Percentiles rank a stretch among this genome's conserved stretches.
phyloP scores from a whole-genome alignment of 1,284 basidiomycete species.

The Ganoderma boninense region DNA sequence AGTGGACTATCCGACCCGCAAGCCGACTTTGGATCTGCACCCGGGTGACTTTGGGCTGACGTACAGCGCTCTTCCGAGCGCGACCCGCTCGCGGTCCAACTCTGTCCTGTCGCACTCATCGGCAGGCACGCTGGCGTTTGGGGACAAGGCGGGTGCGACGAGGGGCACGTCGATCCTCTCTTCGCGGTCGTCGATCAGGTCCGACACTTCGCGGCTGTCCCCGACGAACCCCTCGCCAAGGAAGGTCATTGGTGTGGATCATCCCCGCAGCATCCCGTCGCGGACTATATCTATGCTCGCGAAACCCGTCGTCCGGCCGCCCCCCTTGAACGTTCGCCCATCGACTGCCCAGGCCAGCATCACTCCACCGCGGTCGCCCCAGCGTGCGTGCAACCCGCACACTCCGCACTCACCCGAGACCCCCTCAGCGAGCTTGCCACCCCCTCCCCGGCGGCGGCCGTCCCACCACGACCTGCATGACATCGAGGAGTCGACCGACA shows the following conservation, averaged over 20 bases:
- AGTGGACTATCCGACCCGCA: slow-evolving; percentile 17
- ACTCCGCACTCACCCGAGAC: slow-evolving; percentile 32
- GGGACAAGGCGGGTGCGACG: slow-evolving; percentile 20
- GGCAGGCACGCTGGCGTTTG: slow-evolving; percentile 36
- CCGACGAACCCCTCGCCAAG: slow-evolving; percentile 14
- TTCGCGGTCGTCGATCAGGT: slow-evolving; percentile 16
- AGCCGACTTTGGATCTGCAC: slow-evolving; percentile 37
- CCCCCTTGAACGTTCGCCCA: slow-evolving; percentile 34
- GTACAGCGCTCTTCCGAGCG: slow-evolving; percentile 22
- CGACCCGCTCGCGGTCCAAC: slow-evolving; percentile 30
- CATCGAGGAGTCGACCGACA: slow-evolving; percentile 31
- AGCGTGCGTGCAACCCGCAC: slow-evolving; percentile 22
- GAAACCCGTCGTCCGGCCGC: slow-evolving; percentile 23
- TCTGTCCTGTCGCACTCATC: slow-evolving; percentile 37
- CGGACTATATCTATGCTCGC: slow-evolving; percentile 33
- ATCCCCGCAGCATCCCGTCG: slow-evolving; percentile 23
- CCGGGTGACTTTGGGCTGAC: slow-evolving; percentile 37
- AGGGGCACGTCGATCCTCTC: slow-evolving; percentile 26
- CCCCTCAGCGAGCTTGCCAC: slow-evolving; percentile 41
- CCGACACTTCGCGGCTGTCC: slow-evolving; percentile 12
- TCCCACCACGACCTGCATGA: slow-evolving; percentile 31
- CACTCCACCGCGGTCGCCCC: slow-evolving; percentile 32
- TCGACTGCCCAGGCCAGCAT: slow-evolving; percentile 41
- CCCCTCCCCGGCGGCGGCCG: slow-evolving; percentile 45
- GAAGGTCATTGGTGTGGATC: slow-evolving; percentile 19